phyloP scores from a whole-genome alignment of 1,139 yeast genomes.

The Pichia sp. region DNA sequence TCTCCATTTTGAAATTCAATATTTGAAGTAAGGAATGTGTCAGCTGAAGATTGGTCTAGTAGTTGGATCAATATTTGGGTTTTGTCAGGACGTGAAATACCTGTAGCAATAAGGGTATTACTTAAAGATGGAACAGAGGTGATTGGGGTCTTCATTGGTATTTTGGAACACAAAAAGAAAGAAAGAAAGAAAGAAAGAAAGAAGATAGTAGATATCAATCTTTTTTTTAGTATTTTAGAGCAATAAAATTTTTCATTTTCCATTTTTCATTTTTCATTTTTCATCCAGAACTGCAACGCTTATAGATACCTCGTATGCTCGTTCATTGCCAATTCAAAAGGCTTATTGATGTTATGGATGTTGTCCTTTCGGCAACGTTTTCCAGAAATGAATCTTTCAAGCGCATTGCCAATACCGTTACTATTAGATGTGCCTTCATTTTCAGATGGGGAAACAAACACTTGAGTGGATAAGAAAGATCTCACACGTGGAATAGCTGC shows the following conservation, averaged over 20 bases:
- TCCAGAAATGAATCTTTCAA: too few species aligned
- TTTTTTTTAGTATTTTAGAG: background rate
- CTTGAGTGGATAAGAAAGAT: too few species aligned
- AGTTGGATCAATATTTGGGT: constrained; percentile 27
- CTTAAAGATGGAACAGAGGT: constrained; percentile 7
- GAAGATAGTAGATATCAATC: background rate
- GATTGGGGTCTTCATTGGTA: constrained; percentile 13
- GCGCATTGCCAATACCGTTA: too few species aligned
- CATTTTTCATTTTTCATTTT: background rate
- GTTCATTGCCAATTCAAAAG: too few species aligned
- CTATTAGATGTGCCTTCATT: too few species aligned
- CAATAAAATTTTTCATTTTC: background rate
- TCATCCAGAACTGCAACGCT: too few species aligned
- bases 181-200: too few species aligned
- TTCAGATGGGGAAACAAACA: too few species aligned
- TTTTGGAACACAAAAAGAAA: background rate
- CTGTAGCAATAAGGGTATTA: constrained; percentile 20
- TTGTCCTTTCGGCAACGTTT: too few species aligned
- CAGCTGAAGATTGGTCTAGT: constrained; percentile 7
- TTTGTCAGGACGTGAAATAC: constrained; percentile 23
- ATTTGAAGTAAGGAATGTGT: constrained; percentile 11
- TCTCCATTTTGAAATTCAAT: constrained; percentile 29
- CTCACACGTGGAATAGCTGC: too few species aligned
- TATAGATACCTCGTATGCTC: too few species aligned
- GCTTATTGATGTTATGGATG: too few species aligned